Evolutionary conservation across 2,329 filamentous ascomycete species (phyloP), one percentile per base, ranked within the genome.

Genomic region (Talaromyces sp.): DNA sequence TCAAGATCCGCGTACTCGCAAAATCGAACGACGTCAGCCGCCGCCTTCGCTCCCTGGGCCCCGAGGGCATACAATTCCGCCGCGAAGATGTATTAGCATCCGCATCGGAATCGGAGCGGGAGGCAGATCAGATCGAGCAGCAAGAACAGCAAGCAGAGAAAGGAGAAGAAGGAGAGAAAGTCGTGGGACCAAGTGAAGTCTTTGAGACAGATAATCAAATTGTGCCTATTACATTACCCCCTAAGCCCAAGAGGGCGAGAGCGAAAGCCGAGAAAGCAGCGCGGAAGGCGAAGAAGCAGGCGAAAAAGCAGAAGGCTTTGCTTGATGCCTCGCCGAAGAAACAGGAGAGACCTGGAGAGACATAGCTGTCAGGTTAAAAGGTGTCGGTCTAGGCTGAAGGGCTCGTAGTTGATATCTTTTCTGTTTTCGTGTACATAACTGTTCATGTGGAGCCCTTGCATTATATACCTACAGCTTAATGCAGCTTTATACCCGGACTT

Each of bases 1-100:
- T 75, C 1, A 85, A 84, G 64, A 72, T 88, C 8, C 81, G 86
- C 59, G 71, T 76, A 12, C 70, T 85, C 25, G 77, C 80, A 46
- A 77, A 73, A 61, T 78, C 83, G 66, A 77, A 76, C 55, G 79
- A 83, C 66, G 80, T 82, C 23, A 82, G 80, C 62, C 73, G 75
- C 42, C 70, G 76, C 8, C 71, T 81, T 23, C 70, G 69, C 18
- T 9, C 62, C 67, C 44, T 80, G 76, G 77, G 71, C 71, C 40
- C 68, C 63, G 54, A 61, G n/a, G 62, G 59, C 1, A 58, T 55
- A 16, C 60, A 40, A 21, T 25, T 64, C 25, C 50, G 39, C 6
- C 60, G 63, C 8, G 60, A 60, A 25, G 46, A 64, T 5, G 31
- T 59, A 23, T 25, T 61, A 39, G 48, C 40, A 11, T 37, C 39